These are phyloP conservation scores for Populus euphratica DNA, from an alignment of 345 rosid genomes.

Conservation along the genomic window DNA sequence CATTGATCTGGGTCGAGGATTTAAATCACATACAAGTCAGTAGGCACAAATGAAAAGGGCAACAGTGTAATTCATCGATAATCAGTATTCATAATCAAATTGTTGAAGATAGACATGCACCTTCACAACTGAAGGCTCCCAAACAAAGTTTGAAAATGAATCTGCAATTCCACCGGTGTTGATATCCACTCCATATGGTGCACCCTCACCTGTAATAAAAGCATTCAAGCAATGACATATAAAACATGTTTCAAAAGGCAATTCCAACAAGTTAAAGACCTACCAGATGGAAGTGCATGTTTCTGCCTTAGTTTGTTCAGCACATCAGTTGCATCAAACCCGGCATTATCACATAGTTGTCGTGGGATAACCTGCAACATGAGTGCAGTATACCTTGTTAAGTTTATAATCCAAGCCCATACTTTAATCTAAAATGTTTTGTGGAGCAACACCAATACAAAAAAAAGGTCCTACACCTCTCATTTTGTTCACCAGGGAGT, in stretches of 20 bases:
- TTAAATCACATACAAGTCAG: neutral
- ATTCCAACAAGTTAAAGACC: constrained; percentile 9
- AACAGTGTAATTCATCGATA: neutral
- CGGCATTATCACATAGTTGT: constrained; percentile 98
- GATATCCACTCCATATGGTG: constrained; percentile 89
- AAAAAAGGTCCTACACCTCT: neutral
- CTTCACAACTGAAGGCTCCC: constrained; percentile 99
- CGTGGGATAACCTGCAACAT: constrained; percentile 81
- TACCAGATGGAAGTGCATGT: constrained; percentile 88
- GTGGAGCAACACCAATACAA: neutral
- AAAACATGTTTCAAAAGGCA: neutral
- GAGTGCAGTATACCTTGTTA: neutral
- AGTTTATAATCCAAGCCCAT: neutral
- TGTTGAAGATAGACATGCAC: constrained; percentile 23
- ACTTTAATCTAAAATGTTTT: neutral
- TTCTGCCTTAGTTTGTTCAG: constrained; percentile 94
- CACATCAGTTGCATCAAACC: constrained; percentile 98
- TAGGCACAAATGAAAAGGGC: neutral
- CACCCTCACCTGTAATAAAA: constrained; percentile 64
- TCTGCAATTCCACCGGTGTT: constrained; percentile 94
- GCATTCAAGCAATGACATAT: neutral
- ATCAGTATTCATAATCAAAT: neutral
- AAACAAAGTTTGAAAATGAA: constrained; percentile 92
- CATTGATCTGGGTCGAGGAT: constrained; percentile 63
- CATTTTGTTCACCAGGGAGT: neutral